These are phyloP conservation scores for Beta vulgaris DNA, from an alignment of 148 eudicot species.

Conservation along the genomic window DNA sequence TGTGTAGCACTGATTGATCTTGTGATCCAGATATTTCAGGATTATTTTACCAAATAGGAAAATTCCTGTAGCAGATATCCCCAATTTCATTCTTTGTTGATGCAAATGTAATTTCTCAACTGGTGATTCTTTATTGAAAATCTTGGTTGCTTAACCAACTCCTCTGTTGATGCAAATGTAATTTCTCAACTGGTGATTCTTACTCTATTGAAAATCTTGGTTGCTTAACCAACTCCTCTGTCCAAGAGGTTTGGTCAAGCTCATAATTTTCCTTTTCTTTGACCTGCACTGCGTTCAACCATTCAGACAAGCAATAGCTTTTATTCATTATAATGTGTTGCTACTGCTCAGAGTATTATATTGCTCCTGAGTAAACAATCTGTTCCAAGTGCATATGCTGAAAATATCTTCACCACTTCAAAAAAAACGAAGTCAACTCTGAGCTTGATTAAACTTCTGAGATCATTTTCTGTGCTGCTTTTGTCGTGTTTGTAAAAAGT, in stretches of 20 bases:
- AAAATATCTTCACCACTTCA: neutral
- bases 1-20: neutral
- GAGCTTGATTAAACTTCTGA: neutral
- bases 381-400: neutral
- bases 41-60: neutral
- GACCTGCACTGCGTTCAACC: no score
- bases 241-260: neutral
- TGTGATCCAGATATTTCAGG: conserved; percentile 1
- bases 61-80: neutral
- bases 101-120: neutral
- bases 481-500: neutral
- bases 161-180: no score
- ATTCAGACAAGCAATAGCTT: no score
- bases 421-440: neutral
- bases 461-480: neutral
- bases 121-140: neutral
- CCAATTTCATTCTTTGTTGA: neutral
- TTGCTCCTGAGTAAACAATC: neutral
- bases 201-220: neutral
- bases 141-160: neutral
- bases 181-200: neutral
- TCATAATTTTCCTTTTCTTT: neutral
- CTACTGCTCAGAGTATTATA: neutral
- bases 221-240: neutral
- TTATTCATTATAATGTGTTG: neutral